Base-by-base conservation (phyloP, 306 rosid species). In the Vicia villosa region DNA sequence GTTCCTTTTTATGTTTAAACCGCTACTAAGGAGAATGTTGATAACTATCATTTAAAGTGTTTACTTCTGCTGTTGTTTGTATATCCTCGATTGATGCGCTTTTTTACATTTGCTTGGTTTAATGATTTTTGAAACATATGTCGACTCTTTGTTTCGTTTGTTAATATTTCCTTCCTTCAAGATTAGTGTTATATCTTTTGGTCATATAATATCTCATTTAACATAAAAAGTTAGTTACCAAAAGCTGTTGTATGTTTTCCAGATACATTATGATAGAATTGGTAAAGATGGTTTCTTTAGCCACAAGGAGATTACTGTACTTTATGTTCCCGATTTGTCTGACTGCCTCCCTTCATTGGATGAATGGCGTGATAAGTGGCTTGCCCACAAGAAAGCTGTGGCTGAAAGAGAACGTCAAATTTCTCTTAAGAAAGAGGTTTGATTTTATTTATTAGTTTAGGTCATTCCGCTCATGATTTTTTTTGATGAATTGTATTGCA, bases 201-300 rank as follows among this genome's bases (percentile, higher is more conserved):
- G 43, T 45, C 59, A 40, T 24, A 11, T 8, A 43, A 12, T 56
- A 8, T 67, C 11, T 55, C 11, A 14, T 19, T 50, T 55, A 12
- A 11, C 46, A 10, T 22, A 1, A 38, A 55, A 47, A 49, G 22
- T 63, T 68, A 66, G 62, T 68, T 55, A 69, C 63, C 37, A 20
- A 47, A 60, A 62, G 46, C 43, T 72, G 54, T 12, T 78, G 38
- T 3, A 30, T 64, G 63, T 51, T 69, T 69, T 75, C 64, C 91
- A 95, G 99, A 89, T 95, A 76, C 99, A 95, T 79, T 95, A 95
- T 36, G 92, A 95, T 74, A 84, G 97, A 86, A 26, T 79, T 64
- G 99, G 97, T 51, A 83, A 89, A 73, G 97, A 95, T 74, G 99
- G 99, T 46, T 77, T 88, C 77, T 89, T 91, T 79, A 89, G 99